A percentile compares a stretch with the other conserved stretches of the same genome.
These are phyloP conservation scores for Coemansia sp. DNA, from an alignment of 371 early-diverging fungal species.

Conservation along the genomic window DNA sequence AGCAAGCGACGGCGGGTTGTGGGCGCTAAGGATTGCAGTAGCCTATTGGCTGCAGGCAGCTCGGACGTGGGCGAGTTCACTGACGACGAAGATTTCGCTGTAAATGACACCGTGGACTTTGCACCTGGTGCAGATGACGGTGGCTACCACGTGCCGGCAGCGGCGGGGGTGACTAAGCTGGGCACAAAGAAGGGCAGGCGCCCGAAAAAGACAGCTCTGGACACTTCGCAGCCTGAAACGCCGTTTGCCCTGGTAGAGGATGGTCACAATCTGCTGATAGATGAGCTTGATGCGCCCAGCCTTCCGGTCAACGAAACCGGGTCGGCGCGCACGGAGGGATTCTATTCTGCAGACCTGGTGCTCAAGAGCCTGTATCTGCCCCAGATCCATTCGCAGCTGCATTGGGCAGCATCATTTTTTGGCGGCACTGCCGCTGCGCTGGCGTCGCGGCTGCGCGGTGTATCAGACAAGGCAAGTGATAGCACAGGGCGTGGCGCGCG, in stretches of 20 bases:
- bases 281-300: conserved; percentile 5
- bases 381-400: conserved; percentile 58
- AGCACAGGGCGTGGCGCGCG: conserved; percentile 6
- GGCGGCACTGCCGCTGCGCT: conserved; percentile 39
- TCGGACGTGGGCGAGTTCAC: not conserved
- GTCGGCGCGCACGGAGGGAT: conserved; percentile 78
- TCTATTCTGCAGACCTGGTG: conserved; percentile 63
- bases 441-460: conserved; percentile 41
- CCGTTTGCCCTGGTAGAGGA: conserved; percentile 14
- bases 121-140: not conserved
- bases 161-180: not conserved
- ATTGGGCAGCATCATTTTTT: conserved; percentile 53
- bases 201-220: not conserved
- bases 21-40: not conserved
- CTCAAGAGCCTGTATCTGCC: conserved; percentile 68
- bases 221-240: conserved; percentile 22
- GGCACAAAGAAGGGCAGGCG: not conserved
- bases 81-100: not conserved
- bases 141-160: not conserved
- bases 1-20: conserved; percentile 5
- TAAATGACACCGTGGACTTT: not conserved
- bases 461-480: conserved; percentile 15
- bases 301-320: conserved; percentile 63
- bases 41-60: not conserved
- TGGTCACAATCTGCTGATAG: not conserved